Evolutionary conservation across 768 basidiomycete genomes (phyloP).

Genomic region (Podaxis rugospora): DNA sequence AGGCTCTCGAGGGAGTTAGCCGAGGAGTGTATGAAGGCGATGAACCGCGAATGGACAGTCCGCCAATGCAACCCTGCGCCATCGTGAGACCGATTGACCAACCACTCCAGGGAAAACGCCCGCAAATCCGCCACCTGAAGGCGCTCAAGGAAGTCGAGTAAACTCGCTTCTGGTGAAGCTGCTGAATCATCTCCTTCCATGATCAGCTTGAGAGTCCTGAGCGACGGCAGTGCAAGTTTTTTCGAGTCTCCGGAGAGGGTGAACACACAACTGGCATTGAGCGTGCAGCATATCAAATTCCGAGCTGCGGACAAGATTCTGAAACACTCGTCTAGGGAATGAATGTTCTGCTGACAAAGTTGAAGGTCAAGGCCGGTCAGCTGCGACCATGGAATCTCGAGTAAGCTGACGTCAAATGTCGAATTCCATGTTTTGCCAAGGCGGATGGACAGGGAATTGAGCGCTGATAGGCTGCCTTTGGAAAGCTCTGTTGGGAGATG

Average conservation of each 20-base stretch:
- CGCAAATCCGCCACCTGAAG: constrained; percentile 26
- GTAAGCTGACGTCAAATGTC: constrained; percentile 19
- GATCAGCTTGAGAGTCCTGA: constrained; percentile 29
- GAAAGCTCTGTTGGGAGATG: constrained; percentile 18
- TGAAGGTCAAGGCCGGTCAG: constrained; percentile 33
- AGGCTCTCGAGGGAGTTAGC: constrained; percentile 26
- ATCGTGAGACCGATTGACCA: constrained; percentile 16
- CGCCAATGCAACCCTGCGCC: constrained; percentile 15
- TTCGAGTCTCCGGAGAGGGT: constrained; percentile 14
- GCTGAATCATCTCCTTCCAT: constrained; percentile 22
- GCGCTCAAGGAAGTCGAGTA: constrained; percentile 27
- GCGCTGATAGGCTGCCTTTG: constrained; percentile 21
- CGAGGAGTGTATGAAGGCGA: constrained; percentile 23
- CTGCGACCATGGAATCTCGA: constrained; percentile 36
- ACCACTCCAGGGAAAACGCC: constrained; percentile 32
- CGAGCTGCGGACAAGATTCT: constrained; percentile 27
- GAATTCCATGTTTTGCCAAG: constrained; percentile 21
- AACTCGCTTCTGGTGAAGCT: constrained; percentile 17
- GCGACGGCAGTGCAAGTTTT: constrained; percentile 21
- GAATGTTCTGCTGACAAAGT: constrained; percentile 26
- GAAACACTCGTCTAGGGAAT: constrained; percentile 32
- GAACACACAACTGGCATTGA: constrained; percentile 27
- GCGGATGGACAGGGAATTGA: constrained; percentile 29
- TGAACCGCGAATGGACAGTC: constrained; percentile 22
- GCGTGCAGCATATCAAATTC: constrained; percentile 26